phyloP scores from a whole-genome alignment of 805 yeast genomes.

The Myxozyma mucilagina region DNA sequence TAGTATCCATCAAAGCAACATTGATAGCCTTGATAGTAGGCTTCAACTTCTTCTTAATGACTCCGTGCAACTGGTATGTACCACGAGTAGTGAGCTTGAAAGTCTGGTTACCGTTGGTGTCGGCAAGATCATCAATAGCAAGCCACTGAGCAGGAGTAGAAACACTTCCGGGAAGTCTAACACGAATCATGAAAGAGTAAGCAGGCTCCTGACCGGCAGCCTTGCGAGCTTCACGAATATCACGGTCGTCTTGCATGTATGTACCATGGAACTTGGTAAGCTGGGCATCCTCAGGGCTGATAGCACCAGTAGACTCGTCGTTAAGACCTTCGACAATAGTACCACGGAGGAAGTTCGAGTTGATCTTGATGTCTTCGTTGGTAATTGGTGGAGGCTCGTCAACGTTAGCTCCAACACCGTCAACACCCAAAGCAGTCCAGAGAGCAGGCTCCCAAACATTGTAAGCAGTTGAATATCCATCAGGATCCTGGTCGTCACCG shows the following conservation, averaged over 20 bases:
- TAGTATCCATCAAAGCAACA: slow-evolving; percentile 83
- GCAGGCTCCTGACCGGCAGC: slow-evolving; percentile 93
- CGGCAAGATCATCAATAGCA: slow-evolving; percentile 74
- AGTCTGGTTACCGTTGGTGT: slow-evolving; percentile 86
- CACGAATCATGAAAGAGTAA: slow-evolving; percentile 95
- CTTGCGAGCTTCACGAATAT: slow-evolving; percentile 88
- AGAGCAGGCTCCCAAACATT: slow-evolving; percentile 78
- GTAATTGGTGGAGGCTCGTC: slow-evolving; percentile 91
- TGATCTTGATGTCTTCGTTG: slow-evolving; percentile 91
- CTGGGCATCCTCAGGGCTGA: slow-evolving; percentile 87
- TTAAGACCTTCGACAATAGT: slow-evolving; percentile 82
- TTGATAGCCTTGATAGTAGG: slow-evolving; percentile 93
- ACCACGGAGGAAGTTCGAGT: slow-evolving; percentile 86
- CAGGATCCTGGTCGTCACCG: slow-evolving; percentile 98
- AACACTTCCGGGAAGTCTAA: slow-evolving; percentile 89
- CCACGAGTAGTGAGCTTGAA: slow-evolving; percentile 95
- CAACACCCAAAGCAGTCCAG: slow-evolving; percentile 90
- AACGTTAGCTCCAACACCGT: slow-evolving; percentile 72
- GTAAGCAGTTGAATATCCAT: slow-evolving; percentile 91
- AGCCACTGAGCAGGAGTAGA: slow-evolving; percentile 90
- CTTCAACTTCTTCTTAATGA: slow-evolving; percentile 83
- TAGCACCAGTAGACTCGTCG: slow-evolving; percentile 86
- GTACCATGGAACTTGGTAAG: slow-evolving; percentile 96
- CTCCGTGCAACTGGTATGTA: slow-evolving; percentile 93
- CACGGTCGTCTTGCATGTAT: slow-evolving; percentile 98